Conservation (phyloP, 441 rosid genomes). For the Pelargonium myrrhifolium region DNA sequence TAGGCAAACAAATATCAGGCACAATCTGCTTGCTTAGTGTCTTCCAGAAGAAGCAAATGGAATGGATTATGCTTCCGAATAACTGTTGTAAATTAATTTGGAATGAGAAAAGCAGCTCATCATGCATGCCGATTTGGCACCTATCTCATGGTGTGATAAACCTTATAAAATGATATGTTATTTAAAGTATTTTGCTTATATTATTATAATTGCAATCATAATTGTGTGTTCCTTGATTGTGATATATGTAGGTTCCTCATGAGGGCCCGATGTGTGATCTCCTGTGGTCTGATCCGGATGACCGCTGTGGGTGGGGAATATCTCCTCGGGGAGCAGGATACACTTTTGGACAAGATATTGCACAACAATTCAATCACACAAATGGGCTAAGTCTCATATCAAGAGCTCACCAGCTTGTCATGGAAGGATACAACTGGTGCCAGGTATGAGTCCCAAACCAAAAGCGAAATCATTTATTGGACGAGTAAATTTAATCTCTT, state of each 20-base stretch:
- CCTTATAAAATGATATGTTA: no score
- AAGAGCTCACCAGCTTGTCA: slow-evolving; percentile 96
- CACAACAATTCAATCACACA: slow-evolving; percentile 73
- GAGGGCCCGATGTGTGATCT: slow-evolving; percentile 99
- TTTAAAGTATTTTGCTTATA: no score
- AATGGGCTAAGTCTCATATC: slow-evolving; percentile 88
- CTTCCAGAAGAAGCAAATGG: no score
- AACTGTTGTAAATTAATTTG: no score
- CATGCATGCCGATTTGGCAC: no score
- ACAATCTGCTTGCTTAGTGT: no score
- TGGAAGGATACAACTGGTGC: slow-evolving; percentile 98
- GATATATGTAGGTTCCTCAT: slow-evolving; percentile 65
- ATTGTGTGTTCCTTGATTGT: no score
- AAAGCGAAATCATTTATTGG: not conserved
- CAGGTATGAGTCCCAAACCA: slow-evolving; percentile 42
- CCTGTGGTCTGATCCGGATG: slow-evolving; percentile 99
- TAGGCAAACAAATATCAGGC: no score
- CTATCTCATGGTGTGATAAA: no score
- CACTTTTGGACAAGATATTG: slow-evolving; percentile 95
- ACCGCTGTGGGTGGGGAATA: slow-evolving; percentile 98
- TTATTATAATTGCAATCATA: no score
- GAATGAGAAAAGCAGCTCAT: no score
- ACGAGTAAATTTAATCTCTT: not conserved
- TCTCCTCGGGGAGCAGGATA: slow-evolving; percentile 99
- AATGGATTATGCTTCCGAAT: no score